These are phyloP conservation scores for Luffa acutangula DNA, from an alignment of 306 rosid species.

Conservation along the genomic window DNA sequence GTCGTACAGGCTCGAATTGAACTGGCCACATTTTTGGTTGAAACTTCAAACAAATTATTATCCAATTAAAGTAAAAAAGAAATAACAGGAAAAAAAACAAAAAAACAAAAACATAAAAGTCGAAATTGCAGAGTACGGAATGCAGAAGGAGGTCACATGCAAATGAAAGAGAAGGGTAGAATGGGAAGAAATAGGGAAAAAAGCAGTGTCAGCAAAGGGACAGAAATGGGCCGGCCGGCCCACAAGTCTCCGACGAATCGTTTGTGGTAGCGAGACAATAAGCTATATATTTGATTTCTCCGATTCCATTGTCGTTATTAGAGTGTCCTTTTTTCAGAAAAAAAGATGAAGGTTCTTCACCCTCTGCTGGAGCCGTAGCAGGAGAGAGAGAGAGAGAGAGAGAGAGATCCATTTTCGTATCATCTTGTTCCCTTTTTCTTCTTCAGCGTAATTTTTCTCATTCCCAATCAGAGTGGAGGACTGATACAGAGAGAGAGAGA, in stretches of 20 bases:
- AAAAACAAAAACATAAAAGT: not conserved
- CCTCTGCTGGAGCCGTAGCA: slow-evolving; percentile 11
- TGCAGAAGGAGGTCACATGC: not conserved
- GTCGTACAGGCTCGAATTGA: not conserved
- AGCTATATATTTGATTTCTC: not conserved
- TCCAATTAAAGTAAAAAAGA: not conserved
- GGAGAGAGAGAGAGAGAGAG: too few relatives aligned
- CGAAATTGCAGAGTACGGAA: not conserved
- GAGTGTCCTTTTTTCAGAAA: not conserved
- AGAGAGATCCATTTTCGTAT: not conserved
- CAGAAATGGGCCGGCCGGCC: not conserved
- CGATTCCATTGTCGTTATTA: slow-evolving; percentile 14
- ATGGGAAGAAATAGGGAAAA: not conserved
- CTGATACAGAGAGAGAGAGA: not conserved
- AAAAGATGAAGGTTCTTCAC: not conserved
- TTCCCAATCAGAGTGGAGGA: not conserved
- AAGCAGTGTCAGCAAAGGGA: not conserved
- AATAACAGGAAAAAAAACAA: not conserved
- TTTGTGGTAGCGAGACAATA: not conserved
- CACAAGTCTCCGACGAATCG: not conserved
- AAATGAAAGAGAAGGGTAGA: not conserved
- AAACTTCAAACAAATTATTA: not conserved
- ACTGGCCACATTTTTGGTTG: not conserved
- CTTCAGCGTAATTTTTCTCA: not conserved
- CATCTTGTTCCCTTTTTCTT: not conserved